Conservation (phyloP, 176 grass and related monocot genomes). For the Carex littledalei region DNA sequence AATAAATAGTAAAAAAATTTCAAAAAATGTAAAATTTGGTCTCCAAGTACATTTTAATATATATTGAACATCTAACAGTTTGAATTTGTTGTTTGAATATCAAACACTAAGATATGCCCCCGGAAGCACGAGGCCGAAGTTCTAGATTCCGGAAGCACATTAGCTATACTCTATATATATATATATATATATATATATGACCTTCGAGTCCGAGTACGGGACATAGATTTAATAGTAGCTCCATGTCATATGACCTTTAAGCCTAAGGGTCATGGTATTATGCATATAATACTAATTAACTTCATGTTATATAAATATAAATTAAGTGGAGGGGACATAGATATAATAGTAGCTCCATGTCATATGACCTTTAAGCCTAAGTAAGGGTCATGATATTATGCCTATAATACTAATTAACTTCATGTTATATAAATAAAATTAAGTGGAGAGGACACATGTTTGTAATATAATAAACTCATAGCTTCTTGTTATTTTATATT, state of each 20-base stretch:
- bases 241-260: background rate
- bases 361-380: background rate
- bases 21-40: too few relatives aligned
- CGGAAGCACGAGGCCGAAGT: too few relatives aligned
- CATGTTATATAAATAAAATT: background rate
- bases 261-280: background rate
- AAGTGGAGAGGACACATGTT: background rate
- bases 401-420: background rate
- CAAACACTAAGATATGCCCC: too few relatives aligned
- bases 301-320: background rate
- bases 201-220: background rate
- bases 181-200: background rate
- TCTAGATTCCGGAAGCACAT: too few relatives aligned
- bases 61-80: too few relatives aligned
- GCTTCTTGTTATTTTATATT: background rate
- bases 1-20: too few relatives aligned
- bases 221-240: background rate
- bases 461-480: background rate
- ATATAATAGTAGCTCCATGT: background rate
- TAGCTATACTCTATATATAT: too few relatives aligned
- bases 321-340: background rate
- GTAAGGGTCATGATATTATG: background rate
- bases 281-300: background rate
- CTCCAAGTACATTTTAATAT: too few relatives aligned
- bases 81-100: too few relatives aligned